Evolutionary conservation across 164 flowering plant species (phyloP).

Genomic region (Umbellularia californica): DNA sequence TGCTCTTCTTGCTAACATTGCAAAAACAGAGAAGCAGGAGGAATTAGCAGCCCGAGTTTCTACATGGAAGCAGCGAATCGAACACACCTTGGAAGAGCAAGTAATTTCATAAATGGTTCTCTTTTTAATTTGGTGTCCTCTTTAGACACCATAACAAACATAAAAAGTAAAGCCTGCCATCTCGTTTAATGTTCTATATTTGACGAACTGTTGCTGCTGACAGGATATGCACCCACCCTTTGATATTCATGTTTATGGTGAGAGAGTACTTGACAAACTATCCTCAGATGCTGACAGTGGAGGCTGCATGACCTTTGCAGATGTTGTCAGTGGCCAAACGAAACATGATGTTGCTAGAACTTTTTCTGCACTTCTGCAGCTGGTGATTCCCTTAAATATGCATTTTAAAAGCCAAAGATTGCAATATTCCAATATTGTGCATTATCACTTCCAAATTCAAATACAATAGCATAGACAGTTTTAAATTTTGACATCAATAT

Average conservation of each 20-base stretch:
- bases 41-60: conserved; percentile 88
- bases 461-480: neutral
- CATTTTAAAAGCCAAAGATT: neutral
- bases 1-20: conserved; percentile 79
- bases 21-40: conserved; percentile 80
- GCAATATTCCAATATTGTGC: too few species aligned
- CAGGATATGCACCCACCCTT: conserved; percentile 86
- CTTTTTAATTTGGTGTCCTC: neutral
- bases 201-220: conserved; percentile 11
- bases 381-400: conserved; percentile 44
- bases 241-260: conserved; percentile 87
- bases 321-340: conserved; percentile 62
- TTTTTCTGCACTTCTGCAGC: conserved; percentile 86
- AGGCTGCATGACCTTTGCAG: conserved; percentile 50
- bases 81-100: conserved; percentile 75
- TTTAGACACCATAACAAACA: neutral
- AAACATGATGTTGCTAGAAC: conserved; percentile 87
- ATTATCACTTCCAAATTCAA: neutral
- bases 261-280: conserved; percentile 56
- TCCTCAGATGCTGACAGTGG: conserved; percentile 34
- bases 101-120: conserved; percentile 25
- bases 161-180: neutral
- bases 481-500: neutral
- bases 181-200: neutral
- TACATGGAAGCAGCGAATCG: conserved; percentile 96